These are phyloP conservation scores for Codiaeum variegatum DNA, from an alignment of 441 rosid species.

Conservation along the genomic window DNA sequence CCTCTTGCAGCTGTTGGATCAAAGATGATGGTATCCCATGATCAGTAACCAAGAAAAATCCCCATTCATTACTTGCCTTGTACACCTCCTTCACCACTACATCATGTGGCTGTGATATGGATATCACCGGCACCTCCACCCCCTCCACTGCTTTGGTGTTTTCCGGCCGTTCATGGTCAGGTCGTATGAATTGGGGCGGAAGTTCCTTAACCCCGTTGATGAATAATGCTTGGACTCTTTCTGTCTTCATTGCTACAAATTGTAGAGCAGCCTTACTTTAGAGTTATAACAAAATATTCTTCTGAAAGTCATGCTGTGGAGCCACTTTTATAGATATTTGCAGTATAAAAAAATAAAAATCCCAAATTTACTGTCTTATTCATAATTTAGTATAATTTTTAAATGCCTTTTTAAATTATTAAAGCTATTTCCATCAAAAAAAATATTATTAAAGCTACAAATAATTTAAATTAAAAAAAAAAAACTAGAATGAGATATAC, in stretches of 20 bases:
- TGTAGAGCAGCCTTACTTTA: too few relatives aligned
- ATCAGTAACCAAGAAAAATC: constrained; percentile 31
- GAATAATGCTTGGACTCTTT: constrained; percentile 40
- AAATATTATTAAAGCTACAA: too few relatives aligned
- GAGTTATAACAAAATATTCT: too few relatives aligned
- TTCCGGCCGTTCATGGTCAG: constrained; percentile 34
- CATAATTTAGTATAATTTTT: too few relatives aligned
- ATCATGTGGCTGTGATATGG: constrained; percentile 27
- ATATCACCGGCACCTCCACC: constrained; percentile 36
- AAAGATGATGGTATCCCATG: constrained; percentile 33
- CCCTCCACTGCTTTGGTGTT: constrained; percentile 37
- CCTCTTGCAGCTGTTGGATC: constrained; percentile 33
- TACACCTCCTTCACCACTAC: constrained; percentile 14
- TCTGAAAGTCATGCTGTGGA: too few relatives aligned
- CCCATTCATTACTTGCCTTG: constrained; percentile 41
- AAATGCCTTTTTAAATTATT: too few relatives aligned
- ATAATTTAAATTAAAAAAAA: too few relatives aligned
- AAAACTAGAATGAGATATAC: too few relatives aligned
- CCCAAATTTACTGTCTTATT: too few relatives aligned
- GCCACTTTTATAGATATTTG: too few relatives aligned
- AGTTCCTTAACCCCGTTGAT: constrained; percentile 15
- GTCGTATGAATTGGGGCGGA: constrained; percentile 35
- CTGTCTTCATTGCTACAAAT: constrained; percentile 27
- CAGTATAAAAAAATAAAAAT: too few relatives aligned
- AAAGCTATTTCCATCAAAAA: too few relatives aligned